Evolutionary conservation across 805 yeast species (phyloP).

Genomic region (Ogataea neopini): DNA sequence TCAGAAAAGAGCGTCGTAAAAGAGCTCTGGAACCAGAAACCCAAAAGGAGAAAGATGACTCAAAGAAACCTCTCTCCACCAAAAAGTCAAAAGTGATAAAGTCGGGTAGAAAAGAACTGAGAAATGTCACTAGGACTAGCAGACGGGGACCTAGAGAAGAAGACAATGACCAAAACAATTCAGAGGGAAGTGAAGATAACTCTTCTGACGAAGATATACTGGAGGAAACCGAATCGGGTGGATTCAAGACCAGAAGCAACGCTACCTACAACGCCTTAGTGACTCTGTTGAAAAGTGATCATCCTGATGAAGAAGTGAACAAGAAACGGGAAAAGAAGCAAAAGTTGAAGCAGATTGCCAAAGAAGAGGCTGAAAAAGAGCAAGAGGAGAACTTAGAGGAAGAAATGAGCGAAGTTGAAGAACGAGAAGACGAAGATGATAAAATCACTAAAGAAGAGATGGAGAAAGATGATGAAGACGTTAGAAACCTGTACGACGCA

Average conservation of each 20-base stretch:
- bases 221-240: background rate
- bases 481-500: conserved; percentile 51
- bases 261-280: conserved; percentile 33
- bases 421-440: conserved; percentile 18
- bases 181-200: conserved; percentile 8
- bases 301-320: conserved; percentile 17
- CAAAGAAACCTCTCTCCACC: conserved; percentile 12
- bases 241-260: conserved; percentile 2
- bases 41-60: conserved; percentile 1
- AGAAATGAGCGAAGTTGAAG: conserved; percentile 11
- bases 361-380: conserved; percentile 4
- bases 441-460: conserved; percentile 39
- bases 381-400: conserved; percentile 11
- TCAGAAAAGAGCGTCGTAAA: conserved; percentile 21
- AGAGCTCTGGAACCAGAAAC: background rate
- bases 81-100: conserved; percentile 24
- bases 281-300: conserved; percentile 28
- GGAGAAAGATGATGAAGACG: conserved; percentile 37
- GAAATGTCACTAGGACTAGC: conserved; percentile 59
- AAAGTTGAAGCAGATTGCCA: conserved; percentile 6
- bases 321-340: conserved; percentile 23
- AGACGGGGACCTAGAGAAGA: conserved; percentile 35
- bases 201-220: background rate
- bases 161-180: conserved; percentile 20
- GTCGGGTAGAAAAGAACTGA: conserved; percentile 61